These are phyloP conservation scores for Aquilaria malaccensis DNA, from an alignment of 345 rosid species.

Conservation along the genomic window DNA sequence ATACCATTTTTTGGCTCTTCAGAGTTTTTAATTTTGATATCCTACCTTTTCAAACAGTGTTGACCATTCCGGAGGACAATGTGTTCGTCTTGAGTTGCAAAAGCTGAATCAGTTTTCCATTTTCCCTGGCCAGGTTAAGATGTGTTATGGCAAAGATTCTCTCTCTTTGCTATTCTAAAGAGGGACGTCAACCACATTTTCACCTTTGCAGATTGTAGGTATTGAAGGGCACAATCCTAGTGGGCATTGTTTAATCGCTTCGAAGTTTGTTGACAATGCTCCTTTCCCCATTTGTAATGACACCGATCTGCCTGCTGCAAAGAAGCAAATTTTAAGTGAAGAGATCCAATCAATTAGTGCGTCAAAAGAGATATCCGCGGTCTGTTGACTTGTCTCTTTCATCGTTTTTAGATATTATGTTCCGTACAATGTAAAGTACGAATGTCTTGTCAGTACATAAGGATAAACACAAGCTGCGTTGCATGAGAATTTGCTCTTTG, in stretches of 20 bases:
- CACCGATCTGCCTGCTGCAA: constrained; percentile 47
- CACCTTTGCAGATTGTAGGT: constrained; percentile 68
- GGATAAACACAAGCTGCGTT: no score
- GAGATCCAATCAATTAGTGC: constrained; percentile 32
- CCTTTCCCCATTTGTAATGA: constrained; percentile 40
- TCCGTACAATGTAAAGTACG: no score
- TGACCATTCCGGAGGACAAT: constrained; percentile 80
- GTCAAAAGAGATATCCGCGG: constrained; percentile 55
- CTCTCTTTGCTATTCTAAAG: constrained; percentile 2
- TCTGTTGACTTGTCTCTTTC: constrained; percentile 29
- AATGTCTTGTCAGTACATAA: no score
- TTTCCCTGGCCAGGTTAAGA: constrained; percentile 95
- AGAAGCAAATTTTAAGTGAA: constrained; percentile 67
- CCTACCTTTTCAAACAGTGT: constrained; percentile 34
- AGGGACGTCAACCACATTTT: not conserved
- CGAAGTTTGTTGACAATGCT: constrained; percentile 60
- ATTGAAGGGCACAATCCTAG: constrained; percentile 91
- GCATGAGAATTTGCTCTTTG: no score
- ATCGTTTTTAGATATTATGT: constrained; percentile 5
- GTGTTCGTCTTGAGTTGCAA: constrained; percentile 69
- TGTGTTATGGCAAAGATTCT: constrained; percentile 1
- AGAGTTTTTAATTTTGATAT: not conserved
- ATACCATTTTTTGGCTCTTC: no score
- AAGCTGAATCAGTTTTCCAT: constrained; percentile 63
- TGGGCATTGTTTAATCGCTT: constrained; percentile 86